Evolutionary conservation across 1,139 yeast species (phyloP).

Genomic region (Yamadazyma epiphylla): DNA sequence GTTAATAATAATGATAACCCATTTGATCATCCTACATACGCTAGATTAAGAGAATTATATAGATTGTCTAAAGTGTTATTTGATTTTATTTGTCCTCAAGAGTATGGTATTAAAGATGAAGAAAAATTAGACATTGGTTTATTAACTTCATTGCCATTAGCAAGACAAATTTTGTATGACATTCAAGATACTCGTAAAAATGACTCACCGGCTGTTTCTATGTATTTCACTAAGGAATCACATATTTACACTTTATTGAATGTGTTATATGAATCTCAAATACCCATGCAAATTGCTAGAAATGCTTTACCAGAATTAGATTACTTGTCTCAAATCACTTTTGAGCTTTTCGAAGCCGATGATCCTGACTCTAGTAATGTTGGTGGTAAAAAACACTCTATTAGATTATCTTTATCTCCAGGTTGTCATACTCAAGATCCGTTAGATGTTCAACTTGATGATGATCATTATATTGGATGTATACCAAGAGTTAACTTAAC

Average conservation of each 20-base stretch:
- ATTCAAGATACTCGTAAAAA: slow-evolving; percentile 75
- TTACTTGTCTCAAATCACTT: slow-evolving; percentile 89
- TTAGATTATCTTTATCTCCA: slow-evolving; percentile 86
- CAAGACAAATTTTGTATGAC: slow-evolving; percentile 81
- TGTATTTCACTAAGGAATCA: slow-evolving; percentile 94
- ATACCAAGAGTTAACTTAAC: slow-evolving; percentile 89
- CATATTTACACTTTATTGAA: slow-evolving; percentile 93
- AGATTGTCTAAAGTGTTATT: slow-evolving; percentile 87
- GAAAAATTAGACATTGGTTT: slow-evolving; percentile 96
- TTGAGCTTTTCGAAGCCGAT: slow-evolving; percentile 84
- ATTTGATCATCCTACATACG: slow-evolving; percentile 78
- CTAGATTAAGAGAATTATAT: slow-evolving; percentile 81
- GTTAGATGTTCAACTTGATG: slow-evolving; percentile 91
- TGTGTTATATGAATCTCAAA: slow-evolving; percentile 87
- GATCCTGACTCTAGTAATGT: slow-evolving; percentile 49
- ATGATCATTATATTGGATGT: slow-evolving; percentile 94
- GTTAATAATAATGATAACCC: slow-evolving; percentile 41
- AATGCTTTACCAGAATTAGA: slow-evolving; percentile 96
- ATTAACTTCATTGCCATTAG: slow-evolving; percentile 89
- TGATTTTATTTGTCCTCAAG: slow-evolving; percentile 98
- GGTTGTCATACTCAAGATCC: slow-evolving; percentile 99
- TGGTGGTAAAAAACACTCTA: slow-evolving; percentile 72
- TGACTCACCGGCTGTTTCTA: slow-evolving; percentile 77
- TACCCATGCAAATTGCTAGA: slow-evolving; percentile 91
- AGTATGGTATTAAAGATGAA: slow-evolving; percentile 93